Conservation (phyloP, 495 filamentous ascomycete genomes). For the Saxophila tyrrhenica region DNA sequence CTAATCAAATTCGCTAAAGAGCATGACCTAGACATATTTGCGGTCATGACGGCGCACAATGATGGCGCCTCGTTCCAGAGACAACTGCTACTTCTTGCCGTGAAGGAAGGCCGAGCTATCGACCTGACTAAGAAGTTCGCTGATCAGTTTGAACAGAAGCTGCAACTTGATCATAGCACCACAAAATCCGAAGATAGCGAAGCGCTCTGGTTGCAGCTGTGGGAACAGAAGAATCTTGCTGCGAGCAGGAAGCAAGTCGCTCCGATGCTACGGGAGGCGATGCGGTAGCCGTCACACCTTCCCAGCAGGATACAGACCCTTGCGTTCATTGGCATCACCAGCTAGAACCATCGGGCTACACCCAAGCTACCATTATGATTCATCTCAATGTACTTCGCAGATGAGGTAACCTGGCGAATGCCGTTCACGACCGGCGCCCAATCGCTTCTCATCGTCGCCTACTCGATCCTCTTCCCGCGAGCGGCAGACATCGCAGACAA, state of each 20-base stretch:
- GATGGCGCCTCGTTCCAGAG: constrained; percentile 48
- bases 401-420: constrained; percentile 32
- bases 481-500: constrained; percentile 21
- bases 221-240: constrained; percentile 49
- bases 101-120: constrained; percentile 35
- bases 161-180: constrained; percentile 38
- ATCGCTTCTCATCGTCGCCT: constrained; percentile 25
- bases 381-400: constrained; percentile 27
- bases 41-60: constrained; percentile 66
- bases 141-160: constrained; percentile 41
- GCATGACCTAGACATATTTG: constrained; percentile 50
- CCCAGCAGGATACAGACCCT: too few relatives aligned
- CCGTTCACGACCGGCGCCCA: constrained; percentile 29
- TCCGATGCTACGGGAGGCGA: constrained; percentile 59
- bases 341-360: too few relatives aligned
- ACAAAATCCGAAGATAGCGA: constrained; percentile 42
- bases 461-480: constrained; percentile 13
- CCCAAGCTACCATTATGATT: too few relatives aligned
- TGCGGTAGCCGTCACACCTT: not conserved
- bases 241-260: constrained; percentile 84
- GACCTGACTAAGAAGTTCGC: constrained; percentile 35
- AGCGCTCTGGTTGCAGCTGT: constrained; percentile 13
- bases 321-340: too few relatives aligned
- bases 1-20: constrained; percentile 43
- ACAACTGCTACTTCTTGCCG: constrained; percentile 55